Base-by-base conservation (phyloP, 2,329 filamentous ascomycete species). In the Colletotrichum liriopes region DNA sequence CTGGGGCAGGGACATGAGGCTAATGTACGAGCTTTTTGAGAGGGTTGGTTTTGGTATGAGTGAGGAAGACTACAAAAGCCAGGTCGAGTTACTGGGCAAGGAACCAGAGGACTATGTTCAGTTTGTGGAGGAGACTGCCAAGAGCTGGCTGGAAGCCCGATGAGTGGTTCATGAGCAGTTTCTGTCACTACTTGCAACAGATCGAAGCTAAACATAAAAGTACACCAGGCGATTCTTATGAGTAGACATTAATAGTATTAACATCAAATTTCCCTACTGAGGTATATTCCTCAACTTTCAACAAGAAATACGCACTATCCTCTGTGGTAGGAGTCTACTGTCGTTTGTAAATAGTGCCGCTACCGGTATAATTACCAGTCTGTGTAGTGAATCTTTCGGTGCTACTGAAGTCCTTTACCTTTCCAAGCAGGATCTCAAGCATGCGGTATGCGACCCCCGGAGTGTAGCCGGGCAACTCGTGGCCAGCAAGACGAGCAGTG, bases 391-490 rank as follows among this genome's bases (percentile, higher is more conserved):
- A 73, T 20, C 32, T 20, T 18, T 64, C 69, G 7, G 74, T 58
- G 0, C 58, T 71, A 0, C 72, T 71, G 37, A 80, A 7, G 12
- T 77, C 68, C 64, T 78, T 76, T 6, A 80, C 76, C 1, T 66
- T 74, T 52, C 77, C 76, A 0, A 80, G 54, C 45, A 80, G n/a
- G 3, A 75, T 66, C 71, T 80, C 79, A 2, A 80, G 39, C 0
- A 80, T 74, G 1, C 79, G 77, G 20, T 79, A 79, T 6, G 75
- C 79, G 1, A 77, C 69, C 11, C 79, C 78, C 0, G 79, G 76
- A 16, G 74, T 60, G 8, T 80, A 80, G 0, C 78, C 78, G 0
- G 79, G 79, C 7, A 80, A 51, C 60, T 80, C 77, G 18, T 80
- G 74, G 11, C 74, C 74, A 1, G 73, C 73, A 8, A 75, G 65